These are phyloP conservation scores for Paraconiothyrium sp. DNA, from an alignment of 2,329 filamentous ascomycete genomes.

Conservation along the genomic window DNA sequence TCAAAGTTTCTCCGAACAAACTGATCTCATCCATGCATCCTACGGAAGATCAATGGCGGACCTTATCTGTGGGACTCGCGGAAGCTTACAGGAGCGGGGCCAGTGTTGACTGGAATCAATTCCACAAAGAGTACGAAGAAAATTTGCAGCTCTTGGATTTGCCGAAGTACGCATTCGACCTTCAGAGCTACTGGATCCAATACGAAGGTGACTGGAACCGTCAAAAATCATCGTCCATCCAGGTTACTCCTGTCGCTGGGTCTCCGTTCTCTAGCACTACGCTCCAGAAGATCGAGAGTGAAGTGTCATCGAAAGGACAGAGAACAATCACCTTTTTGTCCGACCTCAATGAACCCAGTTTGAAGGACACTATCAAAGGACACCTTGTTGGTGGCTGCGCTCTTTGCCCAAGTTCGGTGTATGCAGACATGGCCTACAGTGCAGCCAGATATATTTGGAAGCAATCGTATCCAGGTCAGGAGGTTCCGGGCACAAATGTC, in stretches of 20 bases:
- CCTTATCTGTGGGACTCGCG: conserved; percentile 58
- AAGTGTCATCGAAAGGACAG: background rate
- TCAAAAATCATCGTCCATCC: background rate
- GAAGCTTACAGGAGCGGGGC: conserved; percentile 64
- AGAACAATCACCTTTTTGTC: background rate
- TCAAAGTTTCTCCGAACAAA: background rate
- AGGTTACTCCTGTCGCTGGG: background rate
- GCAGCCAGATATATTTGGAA: too few relatives aligned
- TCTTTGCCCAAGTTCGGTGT: too few relatives aligned
- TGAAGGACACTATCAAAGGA: too few relatives aligned
- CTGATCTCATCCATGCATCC: background rate
- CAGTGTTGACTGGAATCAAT: conserved; percentile 69
- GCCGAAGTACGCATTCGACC: conserved; percentile 48
- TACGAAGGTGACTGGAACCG: conserved; percentile 14
- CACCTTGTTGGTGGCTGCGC: too few relatives aligned
- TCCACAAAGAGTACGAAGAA: conserved; percentile 46
- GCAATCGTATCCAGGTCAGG: too few relatives aligned
- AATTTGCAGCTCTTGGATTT: background rate
- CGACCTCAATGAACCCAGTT: too few relatives aligned
- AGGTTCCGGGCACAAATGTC: too few relatives aligned
- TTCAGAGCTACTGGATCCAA: conserved; percentile 44
- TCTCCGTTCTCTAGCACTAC: background rate
- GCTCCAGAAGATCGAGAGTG: background rate
- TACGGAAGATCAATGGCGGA: conserved; percentile 7
- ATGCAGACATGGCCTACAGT: too few relatives aligned